Evolutionary conservation across 2,329 filamentous ascomycete genomes (phyloP).

Genomic region (Fusarium xyrophilum): DNA sequence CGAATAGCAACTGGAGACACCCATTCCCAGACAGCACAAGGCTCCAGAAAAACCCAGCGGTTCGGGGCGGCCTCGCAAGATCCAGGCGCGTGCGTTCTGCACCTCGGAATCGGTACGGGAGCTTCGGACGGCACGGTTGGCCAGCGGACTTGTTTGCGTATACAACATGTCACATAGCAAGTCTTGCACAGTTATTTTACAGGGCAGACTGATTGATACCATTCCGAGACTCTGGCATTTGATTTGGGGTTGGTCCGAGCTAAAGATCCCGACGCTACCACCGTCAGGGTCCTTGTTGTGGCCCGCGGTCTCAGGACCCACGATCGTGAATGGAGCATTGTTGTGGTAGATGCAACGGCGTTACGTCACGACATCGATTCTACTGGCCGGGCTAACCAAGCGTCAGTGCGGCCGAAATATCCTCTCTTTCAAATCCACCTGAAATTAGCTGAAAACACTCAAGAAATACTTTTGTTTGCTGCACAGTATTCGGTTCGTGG

Average conservation of each 20-base stretch:
- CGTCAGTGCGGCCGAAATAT: not conserved
- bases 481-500: not conserved
- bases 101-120: conserved; percentile 13
- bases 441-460: not conserved
- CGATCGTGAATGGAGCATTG: conserved; percentile 32
- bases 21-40: not conserved
- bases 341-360: conserved; percentile 25
- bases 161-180: conserved; percentile 8
- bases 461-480: not conserved
- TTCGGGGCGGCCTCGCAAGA: conserved; percentile 3
- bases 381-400: conserved; percentile 1
- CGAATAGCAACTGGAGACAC: conserved; percentile 8
- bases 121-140: conserved; percentile 14
- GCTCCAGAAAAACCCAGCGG: conserved; percentile 4
- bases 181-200: not conserved
- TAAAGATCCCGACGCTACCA: conserved; percentile 36
- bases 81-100: not conserved
- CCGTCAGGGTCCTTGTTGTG: conserved; percentile 35
- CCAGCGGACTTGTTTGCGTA: conserved; percentile 10
- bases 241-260: conserved; percentile 1
- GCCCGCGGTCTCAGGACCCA: conserved; percentile 35
- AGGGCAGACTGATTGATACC: not conserved
- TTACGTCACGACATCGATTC: conserved; percentile 4
- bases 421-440: not conserved
- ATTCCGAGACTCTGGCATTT: not conserved